Conservation (phyloP, 805 yeast species). For the Candida cerambycidarum region DNA sequence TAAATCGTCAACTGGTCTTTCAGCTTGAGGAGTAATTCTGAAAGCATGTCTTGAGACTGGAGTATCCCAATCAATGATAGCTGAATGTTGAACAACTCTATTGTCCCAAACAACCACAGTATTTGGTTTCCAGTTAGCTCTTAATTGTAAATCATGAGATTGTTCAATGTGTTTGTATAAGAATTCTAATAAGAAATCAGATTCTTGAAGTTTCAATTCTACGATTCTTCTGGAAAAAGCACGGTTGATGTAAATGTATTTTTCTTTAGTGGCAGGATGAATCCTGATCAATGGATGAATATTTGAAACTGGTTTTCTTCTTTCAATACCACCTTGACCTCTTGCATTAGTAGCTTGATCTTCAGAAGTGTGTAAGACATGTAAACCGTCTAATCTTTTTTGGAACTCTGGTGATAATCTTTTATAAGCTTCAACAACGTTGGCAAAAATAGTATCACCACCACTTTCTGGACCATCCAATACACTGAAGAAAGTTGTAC, state of each 20-base stretch:
- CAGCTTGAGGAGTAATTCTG: slow-evolving; percentile 72
- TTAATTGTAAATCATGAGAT: slow-evolving; percentile 60
- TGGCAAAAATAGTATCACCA: slow-evolving; percentile 81
- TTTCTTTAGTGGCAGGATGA: slow-evolving; percentile 70
- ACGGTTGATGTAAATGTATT: slow-evolving; percentile 56
- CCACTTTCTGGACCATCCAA: slow-evolving; percentile 61
- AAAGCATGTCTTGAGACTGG: slow-evolving; percentile 70
- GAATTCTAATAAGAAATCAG: slow-evolving; percentile 57
- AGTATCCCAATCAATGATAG: slow-evolving; percentile 69
- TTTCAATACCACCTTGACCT: slow-evolving; percentile 57
- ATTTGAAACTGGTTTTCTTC: slow-evolving; percentile 66
- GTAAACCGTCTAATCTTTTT: slow-evolving; percentile 56
- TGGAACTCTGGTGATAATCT: slow-evolving; percentile 67
- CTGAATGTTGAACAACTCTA: slow-evolving; percentile 68
- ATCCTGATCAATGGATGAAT: slow-evolving; percentile 70
- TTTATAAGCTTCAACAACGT: slow-evolving; percentile 66
- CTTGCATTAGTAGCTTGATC: slow-evolving; percentile 66
- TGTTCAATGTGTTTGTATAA: slow-evolving; percentile 53
- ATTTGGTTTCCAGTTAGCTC: slow-evolving; percentile 70
- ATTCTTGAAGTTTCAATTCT: slow-evolving; percentile 73
- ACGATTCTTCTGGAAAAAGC: slow-evolving; percentile 65
- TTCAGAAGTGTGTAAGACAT: slow-evolving; percentile 67
- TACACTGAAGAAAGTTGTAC: slow-evolving; percentile 64
- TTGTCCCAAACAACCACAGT: slow-evolving; percentile 80
- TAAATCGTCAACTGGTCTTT: slow-evolving; percentile 57